Percentiles rank a stretch among this genome's conserved stretches.
Evolutionary conservation across 1,139 yeast genomes (phyloP).

Genomic region (Maudiozyma humilis): DNA sequence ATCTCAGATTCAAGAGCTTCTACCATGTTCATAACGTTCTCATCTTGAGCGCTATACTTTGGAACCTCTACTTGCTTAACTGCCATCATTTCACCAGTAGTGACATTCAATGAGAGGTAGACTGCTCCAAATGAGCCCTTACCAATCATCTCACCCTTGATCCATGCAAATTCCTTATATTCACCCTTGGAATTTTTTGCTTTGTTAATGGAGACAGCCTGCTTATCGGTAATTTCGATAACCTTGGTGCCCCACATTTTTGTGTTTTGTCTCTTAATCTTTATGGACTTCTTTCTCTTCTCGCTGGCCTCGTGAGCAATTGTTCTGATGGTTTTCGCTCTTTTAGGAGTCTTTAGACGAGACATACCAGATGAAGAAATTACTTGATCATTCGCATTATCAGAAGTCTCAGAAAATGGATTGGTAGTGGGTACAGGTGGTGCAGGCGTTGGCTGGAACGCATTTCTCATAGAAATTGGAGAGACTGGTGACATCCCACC

Average conservation of each 20-base stretch:
- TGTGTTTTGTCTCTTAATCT: constrained; percentile 67
- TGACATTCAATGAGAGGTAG: constrained; percentile 82
- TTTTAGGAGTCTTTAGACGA: constrained; percentile 30
- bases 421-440: not conserved
- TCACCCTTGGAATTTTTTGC: constrained; percentile 53
- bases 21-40: constrained; percentile 45
- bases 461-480: constrained; percentile 4
- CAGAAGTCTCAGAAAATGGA: not conserved
- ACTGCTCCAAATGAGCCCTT: constrained; percentile 98
- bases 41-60: constrained; percentile 37
- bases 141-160: constrained; percentile 93
- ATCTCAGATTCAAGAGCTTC: constrained; percentile 88
- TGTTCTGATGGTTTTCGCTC: constrained; percentile 82
- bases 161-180: constrained; percentile 89
- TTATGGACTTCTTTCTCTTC: constrained; percentile 37
- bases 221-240: constrained; percentile 78
- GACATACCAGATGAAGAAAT: not conserved
- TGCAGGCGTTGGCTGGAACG: not conserved
- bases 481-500: constrained; percentile 51
- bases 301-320: constrained; percentile 88
- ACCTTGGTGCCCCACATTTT: constrained; percentile 97
- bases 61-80: constrained; percentile 88
- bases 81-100: constrained; percentile 98
- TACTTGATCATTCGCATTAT: constrained; percentile 1
- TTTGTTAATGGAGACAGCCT: constrained; percentile 36